Conservation (phyloP, 2,329 filamentous ascomycete species). For the Thielaviopsis populi region DNA sequence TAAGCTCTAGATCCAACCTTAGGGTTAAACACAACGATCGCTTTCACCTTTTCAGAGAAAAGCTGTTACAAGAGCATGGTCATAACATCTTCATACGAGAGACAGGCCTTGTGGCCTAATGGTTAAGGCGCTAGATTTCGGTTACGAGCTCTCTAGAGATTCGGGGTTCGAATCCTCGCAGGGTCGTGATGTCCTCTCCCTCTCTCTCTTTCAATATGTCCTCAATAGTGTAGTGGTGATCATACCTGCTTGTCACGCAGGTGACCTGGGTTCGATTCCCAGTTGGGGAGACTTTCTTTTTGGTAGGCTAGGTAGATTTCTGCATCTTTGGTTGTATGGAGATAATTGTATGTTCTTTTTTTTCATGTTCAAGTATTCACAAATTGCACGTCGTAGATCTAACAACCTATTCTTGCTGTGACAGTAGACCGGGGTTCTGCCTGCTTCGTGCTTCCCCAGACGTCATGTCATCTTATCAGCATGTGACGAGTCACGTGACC, state of each 20-base stretch:
- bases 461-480: neutral
- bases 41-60: neutral
- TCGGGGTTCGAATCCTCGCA: constrained; percentile 10
- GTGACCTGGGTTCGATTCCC: constrained; percentile 13
- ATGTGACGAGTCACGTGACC: neutral
- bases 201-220: neutral
- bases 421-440: no score
- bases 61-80: neutral
- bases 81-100: neutral
- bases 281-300: constrained; percentile 4
- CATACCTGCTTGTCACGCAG: constrained; percentile 14
- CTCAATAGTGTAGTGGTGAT: constrained; percentile 12
- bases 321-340: neutral
- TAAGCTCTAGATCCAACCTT: neutral
- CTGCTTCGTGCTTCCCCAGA: neutral
- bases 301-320: neutral
- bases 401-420: neutral
- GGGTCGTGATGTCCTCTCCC: neutral
- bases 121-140: constrained; percentile 11
- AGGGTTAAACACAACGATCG: neutral
- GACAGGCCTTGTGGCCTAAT: constrained; percentile 8
- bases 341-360: neutral
- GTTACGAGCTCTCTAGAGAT: constrained; percentile 7
- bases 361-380: neutral
- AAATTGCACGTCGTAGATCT: neutral